Evolutionary conservation across 192 early-diverging fungal genomes (phyloP), one percentile per base, ranked within the genome.

Genomic region (Entomortierella chlamydospora): DNA sequence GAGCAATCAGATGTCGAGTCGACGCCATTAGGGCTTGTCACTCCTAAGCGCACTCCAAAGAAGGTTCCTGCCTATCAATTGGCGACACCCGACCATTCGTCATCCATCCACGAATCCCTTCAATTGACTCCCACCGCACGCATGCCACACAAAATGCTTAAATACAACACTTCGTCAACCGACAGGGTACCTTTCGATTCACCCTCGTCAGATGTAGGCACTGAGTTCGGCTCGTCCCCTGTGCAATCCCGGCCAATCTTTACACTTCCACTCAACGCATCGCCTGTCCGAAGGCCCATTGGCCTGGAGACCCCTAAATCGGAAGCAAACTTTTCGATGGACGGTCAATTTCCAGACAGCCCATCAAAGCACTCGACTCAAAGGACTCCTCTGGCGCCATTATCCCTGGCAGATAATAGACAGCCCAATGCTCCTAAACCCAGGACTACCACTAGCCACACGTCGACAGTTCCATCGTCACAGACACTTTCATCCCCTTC

Each of bases 141-240:
- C 26, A 79, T 79, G 68, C 55, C 66, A 25, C 68, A 79, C 57
- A 79, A 79, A 49, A 61, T 60, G 23, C 31, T 61, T 22, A 79
- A 79, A n/a, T 70, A 79, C 34, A 62, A 79, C 15, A 17, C 56
- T 18, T 54, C 72, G 18, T 56, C 72, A 23, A 49, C 39, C 1
- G 49, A 23, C 23, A 66, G 68, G 52, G 50, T 23, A 12, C n/a
- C 34, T 12, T 60, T 70, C 30, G 26, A 66, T 57, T 50, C 67
- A 18, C 68, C 73, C 0, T 55, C 63, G 33, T 79, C 76, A 12
- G 76, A 79, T 41, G 43, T 51, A 28, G 52, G 23, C 29, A 70
- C 61, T 0, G 76, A 79, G 2, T 70, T 47, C 51, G 62, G 57
- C 8, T 59, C 66, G 15, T 79, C 67, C n/a, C 68, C 67, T 17